Evolutionary conservation across 1,284 basidiomycete species (phyloP).

Genomic region (Neonothopanus nambi): DNA sequence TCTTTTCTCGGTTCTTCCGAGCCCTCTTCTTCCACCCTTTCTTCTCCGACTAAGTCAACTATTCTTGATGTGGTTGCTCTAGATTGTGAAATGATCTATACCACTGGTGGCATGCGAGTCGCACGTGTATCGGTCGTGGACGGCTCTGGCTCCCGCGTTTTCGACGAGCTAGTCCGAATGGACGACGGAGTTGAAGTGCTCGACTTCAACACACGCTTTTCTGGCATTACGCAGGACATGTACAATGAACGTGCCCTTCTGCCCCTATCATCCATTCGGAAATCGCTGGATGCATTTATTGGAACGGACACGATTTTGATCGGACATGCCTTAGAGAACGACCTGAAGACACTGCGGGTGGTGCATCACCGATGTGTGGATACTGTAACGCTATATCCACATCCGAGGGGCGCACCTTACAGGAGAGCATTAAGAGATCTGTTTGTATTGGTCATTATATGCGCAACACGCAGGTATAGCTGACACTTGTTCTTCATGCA

Average conservation of each 20-base stretch:
- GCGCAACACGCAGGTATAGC: background rate
- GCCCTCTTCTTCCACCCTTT: slow-evolving; percentile 22
- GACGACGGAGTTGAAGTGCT: slow-evolving; percentile 76
- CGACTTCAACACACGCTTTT: slow-evolving; percentile 92
- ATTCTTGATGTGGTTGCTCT: slow-evolving; percentile 76
- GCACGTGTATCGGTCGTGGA: slow-evolving; percentile 88
- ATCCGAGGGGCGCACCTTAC: slow-evolving; percentile 76
- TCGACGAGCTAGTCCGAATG: slow-evolving; percentile 84
- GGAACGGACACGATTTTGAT: slow-evolving; percentile 80
- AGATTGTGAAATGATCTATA: slow-evolving; percentile 94
- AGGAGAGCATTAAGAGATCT: slow-evolving; percentile 77
- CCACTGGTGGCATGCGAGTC: slow-evolving; percentile 84
- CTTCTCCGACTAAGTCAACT: slow-evolving; percentile 33
- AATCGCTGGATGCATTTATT: slow-evolving; percentile 68
- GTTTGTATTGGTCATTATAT: slow-evolving; percentile 37
- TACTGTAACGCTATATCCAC: slow-evolving; percentile 83
- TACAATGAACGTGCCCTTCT: slow-evolving; percentile 57
- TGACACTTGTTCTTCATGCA: slow-evolving; percentile 2
- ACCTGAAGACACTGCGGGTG: slow-evolving; percentile 83
- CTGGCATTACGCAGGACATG: slow-evolving; percentile 72
- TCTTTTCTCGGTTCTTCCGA: slow-evolving; percentile 38
- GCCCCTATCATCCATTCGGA: slow-evolving; percentile 65
- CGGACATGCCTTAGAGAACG: slow-evolving; percentile 88
- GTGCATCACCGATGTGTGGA: slow-evolving; percentile 83
- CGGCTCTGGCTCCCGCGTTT: slow-evolving; percentile 66